These are phyloP conservation scores for Lepidopterella palustris DNA, from an alignment of 495 filamentous ascomycete genomes.

Conservation along the genomic window DNA sequence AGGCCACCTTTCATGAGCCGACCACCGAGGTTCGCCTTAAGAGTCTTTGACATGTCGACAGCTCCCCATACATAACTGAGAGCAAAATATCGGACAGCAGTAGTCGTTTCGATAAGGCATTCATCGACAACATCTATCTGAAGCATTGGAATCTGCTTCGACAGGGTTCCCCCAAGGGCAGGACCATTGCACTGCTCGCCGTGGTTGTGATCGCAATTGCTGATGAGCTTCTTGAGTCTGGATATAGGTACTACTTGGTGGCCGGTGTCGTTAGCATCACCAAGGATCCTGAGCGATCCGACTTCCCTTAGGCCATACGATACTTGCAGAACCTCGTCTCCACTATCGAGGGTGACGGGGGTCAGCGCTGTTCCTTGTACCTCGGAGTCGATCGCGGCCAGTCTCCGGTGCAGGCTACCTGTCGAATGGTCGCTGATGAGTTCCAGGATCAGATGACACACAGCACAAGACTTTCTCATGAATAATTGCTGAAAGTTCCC, in stretches of 20 bases:
- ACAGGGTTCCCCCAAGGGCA: too few relatives aligned
- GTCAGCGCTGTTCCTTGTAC: not conserved
- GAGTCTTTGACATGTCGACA: not conserved
- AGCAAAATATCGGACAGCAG: not conserved
- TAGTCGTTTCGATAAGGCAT: not conserved
- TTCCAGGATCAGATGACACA: not conserved
- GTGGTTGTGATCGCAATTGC: not conserved
- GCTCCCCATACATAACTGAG: conserved; percentile 11
- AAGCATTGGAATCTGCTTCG: not conserved
- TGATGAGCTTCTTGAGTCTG: not conserved
- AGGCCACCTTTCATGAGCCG: not conserved
- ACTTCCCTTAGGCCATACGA: not conserved
- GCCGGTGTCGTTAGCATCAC: not conserved
- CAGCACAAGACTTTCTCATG: not conserved
- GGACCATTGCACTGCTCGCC: not conserved
- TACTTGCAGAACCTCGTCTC: not conserved
- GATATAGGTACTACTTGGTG: not conserved
- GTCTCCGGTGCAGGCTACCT: not conserved
- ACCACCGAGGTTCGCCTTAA: not conserved
- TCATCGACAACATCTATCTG: not conserved
- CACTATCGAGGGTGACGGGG: not conserved
- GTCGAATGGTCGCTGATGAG: not conserved
- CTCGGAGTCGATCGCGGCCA: not conserved
- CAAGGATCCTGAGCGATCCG: not conserved
- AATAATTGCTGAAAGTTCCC: not conserved